Conservation (phyloP, 495 filamentous ascomycete genomes). For the Podospora sp. region DNA sequence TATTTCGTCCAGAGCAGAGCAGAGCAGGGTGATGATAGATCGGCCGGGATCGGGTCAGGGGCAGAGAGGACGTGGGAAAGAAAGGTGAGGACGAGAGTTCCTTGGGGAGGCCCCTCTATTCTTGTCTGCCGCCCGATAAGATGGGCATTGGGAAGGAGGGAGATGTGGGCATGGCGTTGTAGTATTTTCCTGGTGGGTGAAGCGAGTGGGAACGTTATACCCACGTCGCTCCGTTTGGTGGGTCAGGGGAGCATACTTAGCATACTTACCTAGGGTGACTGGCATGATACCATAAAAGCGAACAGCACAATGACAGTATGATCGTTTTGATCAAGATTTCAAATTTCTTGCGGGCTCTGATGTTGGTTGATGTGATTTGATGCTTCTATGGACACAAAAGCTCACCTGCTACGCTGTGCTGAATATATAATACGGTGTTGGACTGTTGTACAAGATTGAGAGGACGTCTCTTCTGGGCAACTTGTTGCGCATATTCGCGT, state of each 20-base stretch:
- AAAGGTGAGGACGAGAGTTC: neutral
- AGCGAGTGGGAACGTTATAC: neutral
- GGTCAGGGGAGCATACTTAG: neutral
- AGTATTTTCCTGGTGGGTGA: neutral
- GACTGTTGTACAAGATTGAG: too few species aligned
- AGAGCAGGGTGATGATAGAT: too few species aligned
- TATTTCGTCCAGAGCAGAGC: too few species aligned
- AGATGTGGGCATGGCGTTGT: neutral
- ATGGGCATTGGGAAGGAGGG: neutral
- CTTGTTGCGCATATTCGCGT: too few species aligned
- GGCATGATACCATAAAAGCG: conserved; percentile 1
- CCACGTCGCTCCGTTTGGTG: neutral
- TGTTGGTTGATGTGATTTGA: neutral
- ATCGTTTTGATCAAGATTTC: neutral
- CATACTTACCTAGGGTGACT: neutral
- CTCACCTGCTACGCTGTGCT: neutral
- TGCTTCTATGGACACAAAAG: neutral
- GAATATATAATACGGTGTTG: too few species aligned
- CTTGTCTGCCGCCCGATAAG: neutral
- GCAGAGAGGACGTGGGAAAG: neutral
- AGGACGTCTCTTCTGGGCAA: too few species aligned
- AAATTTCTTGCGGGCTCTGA: neutral
- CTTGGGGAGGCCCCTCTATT: neutral
- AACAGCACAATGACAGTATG: neutral
- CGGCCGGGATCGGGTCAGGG: too few species aligned